A percentile compares a stretch with the other conserved stretches of the same genome.
These are phyloP conservation scores for Penicillium longicatenatum DNA, from an alignment of 495 filamentous ascomycete genomes.

Conservation along the genomic window DNA sequence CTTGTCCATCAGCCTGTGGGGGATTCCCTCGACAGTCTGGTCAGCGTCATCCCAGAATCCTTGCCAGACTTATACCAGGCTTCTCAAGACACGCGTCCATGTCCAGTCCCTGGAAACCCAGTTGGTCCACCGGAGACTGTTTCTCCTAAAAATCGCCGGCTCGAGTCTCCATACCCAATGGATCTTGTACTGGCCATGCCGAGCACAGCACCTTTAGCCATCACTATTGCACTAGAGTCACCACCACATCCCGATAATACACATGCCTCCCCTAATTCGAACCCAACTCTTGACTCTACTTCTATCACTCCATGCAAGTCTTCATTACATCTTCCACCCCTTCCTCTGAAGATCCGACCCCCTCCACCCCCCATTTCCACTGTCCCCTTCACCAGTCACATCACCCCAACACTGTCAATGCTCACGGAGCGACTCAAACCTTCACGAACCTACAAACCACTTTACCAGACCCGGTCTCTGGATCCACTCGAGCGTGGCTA, in stretches of 20 bases:
- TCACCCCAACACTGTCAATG: slow-evolving; percentile 58
- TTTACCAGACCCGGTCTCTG: slow-evolving; percentile 49
- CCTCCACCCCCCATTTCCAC: slow-evolving; percentile 46
- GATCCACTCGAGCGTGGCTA: slow-evolving; percentile 65
- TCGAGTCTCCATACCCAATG: not conserved
- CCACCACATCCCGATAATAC: not conserved
- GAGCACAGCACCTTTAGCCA: not conserved
- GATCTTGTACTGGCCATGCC: too few relatives aligned
- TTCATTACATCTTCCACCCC: slow-evolving; percentile 7
- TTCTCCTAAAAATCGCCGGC: slow-evolving; percentile 2
- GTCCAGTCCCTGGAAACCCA: not conserved
- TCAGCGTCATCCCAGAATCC: slow-evolving; percentile 53
- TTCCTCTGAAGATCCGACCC: slow-evolving; percentile 46
- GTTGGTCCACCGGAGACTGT: not conserved
- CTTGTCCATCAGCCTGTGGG: not conserved
- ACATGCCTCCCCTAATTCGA: not conserved
- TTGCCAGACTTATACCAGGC: slow-evolving; percentile 22
- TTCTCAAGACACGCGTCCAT: not conserved
- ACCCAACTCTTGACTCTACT: not conserved
- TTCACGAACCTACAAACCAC: slow-evolving; percentile 51
- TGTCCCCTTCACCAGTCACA: slow-evolving; percentile 43
- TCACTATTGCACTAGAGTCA: not conserved
- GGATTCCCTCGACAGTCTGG: slow-evolving; percentile 44
- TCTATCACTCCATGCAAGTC: not conserved
- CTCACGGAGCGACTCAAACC: slow-evolving; percentile 55